A percentile compares a stretch with the other conserved stretches of the same genome.
Evolutionary conservation across 306 rosid species (phyloP).

Genomic region (Delonix regia): DNA sequence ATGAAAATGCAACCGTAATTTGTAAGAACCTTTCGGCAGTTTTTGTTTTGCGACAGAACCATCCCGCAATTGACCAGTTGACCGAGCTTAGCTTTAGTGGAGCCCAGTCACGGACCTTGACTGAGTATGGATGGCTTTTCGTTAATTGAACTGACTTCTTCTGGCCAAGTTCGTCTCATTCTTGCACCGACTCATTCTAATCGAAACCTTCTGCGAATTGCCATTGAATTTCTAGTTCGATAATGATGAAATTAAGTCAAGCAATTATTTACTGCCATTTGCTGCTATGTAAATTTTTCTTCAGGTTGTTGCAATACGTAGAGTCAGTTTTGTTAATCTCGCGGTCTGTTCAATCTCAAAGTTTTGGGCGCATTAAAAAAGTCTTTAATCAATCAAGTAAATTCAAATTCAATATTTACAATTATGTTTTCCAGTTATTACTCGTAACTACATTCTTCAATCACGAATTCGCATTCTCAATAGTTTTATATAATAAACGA

Average conservation of each 20-base stretch:
- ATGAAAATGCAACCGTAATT: not conserved
- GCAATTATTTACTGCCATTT: not conserved
- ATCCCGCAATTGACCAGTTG: conserved; percentile 7
- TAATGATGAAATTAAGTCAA: not conserved
- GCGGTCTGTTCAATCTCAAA: no score
- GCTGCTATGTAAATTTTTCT: not conserved
- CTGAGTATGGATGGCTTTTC: not conserved
- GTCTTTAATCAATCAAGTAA: not conserved
- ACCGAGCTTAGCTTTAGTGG: not conserved
- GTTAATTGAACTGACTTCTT: not conserved
- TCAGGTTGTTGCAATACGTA: not conserved
- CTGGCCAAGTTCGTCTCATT: not conserved
- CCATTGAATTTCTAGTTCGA: not conserved
- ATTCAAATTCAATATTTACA: no score
- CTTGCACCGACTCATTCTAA: not conserved
- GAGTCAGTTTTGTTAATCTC: not conserved
- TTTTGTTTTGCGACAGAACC: not conserved
- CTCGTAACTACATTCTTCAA: no score
- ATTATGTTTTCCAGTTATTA: not conserved
- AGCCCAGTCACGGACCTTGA: conserved; percentile 1
- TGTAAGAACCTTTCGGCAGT: not conserved
- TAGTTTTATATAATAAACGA: no score
- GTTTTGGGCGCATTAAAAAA: not conserved
- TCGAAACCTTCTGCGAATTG: not conserved
- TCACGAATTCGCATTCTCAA: not conserved